Evolutionary conservation across 352 stramenopile genomes (phyloP).

Genomic region (Thalassiosira ordinaria): DNA sequence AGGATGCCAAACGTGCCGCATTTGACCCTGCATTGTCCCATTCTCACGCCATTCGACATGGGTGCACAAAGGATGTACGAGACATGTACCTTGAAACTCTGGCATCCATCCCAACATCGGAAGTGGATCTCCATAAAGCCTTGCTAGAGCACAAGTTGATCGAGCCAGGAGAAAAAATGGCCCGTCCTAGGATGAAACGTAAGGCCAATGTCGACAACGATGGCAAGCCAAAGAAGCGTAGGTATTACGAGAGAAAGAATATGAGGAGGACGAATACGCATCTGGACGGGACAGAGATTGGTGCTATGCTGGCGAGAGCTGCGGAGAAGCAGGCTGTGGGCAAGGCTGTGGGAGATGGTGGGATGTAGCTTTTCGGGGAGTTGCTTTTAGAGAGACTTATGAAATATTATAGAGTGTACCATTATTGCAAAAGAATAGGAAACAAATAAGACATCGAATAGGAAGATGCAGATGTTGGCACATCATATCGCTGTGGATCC

Average conservation of each 20-base stretch:
- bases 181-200: slow-evolving; percentile 63
- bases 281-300: slow-evolving; percentile 80
- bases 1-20: slow-evolving; percentile 60
- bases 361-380: too few relatives aligned
- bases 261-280: slow-evolving; percentile 84
- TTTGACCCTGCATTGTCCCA: slow-evolving; percentile 69
- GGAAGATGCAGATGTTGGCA: too few relatives aligned
- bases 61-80: slow-evolving; percentile 82
- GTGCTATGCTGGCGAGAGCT: slow-evolving; percentile 67
- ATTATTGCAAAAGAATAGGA: too few relatives aligned
- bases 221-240: slow-evolving; percentile 83
- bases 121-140: slow-evolving; percentile 63
- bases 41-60: slow-evolving; percentile 74
- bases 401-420: not conserved
- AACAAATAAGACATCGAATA: too few relatives aligned
- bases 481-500: too few relatives aligned
- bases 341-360: slow-evolving; percentile 81
- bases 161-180: slow-evolving; percentile 77
- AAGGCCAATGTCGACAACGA: slow-evolving; percentile 81
- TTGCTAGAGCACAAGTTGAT: slow-evolving; percentile 78
- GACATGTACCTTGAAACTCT: slow-evolving; percentile 75
- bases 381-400: not conserved
- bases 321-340: slow-evolving; percentile 78
- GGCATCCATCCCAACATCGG: slow-evolving; percentile 59
- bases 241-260: slow-evolving; percentile 85